Evolutionary conservation across 1,139 yeast genomes (phyloP), one percentile per base, ranked within the genome.

Genomic region (Fermentozyma sake): DNA sequence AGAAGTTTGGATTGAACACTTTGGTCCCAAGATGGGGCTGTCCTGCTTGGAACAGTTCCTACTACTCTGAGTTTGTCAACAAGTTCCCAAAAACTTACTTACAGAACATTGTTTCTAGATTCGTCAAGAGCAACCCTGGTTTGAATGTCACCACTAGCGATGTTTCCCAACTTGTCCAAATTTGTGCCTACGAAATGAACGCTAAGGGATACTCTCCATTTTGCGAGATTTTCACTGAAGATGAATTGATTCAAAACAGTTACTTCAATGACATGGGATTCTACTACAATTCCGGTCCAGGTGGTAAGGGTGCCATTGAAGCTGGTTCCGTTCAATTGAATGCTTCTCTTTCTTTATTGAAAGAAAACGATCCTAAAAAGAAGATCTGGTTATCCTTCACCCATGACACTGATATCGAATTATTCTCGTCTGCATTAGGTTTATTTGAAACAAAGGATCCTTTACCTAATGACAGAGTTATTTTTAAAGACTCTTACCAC

Each of bases 351-450:
- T 41, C 47, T 5, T 47, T 58, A 30, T 46, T 61, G 32, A 46
- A 50, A 26, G 58, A 59, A 13, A 37, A 41, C 4, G 31, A 37
- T 27, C 34, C 38, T 21, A 45, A 55, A 42, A 40, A 51, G 49
- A 54, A 68, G 51, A 46, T 68, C 41, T 39, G 60, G 58, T 50
- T 72, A 37, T 59, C 72, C 9, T 78, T 78, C 49, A 59, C 77
- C 12, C 86, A 79, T 46, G 84, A 79, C 45, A 59, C 74, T 23
- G 79, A 77, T 43, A 49, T 78, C 22, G 60, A 70, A 24, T 58
- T 69, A 19, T 67, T 63, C 39, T 56, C 70, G 29, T 52, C 76
- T 14, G 71, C 78, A 3, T 53, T 75, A 27, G 80, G 79, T 4
- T 45, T 76, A 26, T 61, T 69, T 16, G 57, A 54, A 29, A 63